Base-by-base conservation (phyloP, 176 grass and related monocot species). In the Cenchrus americanus region DNA sequence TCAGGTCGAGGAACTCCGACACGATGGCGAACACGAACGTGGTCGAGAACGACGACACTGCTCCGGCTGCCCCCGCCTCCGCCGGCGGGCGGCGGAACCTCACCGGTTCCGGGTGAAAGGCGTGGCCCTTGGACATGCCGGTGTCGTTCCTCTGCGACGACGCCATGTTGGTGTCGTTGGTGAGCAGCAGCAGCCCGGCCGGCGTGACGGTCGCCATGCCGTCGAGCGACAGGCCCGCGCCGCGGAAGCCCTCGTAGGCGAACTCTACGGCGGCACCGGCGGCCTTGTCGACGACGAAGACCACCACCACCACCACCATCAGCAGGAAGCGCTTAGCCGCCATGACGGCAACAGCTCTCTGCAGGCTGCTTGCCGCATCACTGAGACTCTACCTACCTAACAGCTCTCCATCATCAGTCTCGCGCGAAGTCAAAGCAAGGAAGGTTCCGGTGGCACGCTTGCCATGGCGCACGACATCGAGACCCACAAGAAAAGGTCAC, bases 11-110 rank as follows among this genome's bases (percentile, higher is more conserved):
- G 54, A 89, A 69, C 71, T 85, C 82, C 34, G 87, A 89, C 54
- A 89, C 71, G 77, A 89, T 85, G 62, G 77, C 83, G 54, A 89
- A 89, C 77, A 89, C 71, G 71, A 89, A 85, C 22, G 87, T 89
- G 0, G 87, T 89, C 46, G 82, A 89, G 87, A 85, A 89, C 6
- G 82, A 89, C 22, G 80, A 55, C 69, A 14, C 7, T 21, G 8
- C 18, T 0, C 32, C 49, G 17, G 8, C 58, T 7, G 5, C 26
- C 10, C 12, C 42, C 15, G 17, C 9, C 65, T 0, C 9, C 53
- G 52, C 4, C 10, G 6, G 7, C 27, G 52, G 50, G 47, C 22
- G n/a, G 22, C 14, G 70, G 18, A 89, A 89, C 23, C 7, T 15
- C 23, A 89, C 71, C 0, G 77, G 87, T 4, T 62, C 46, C 82